Percentiles rank a stretch among this genome's conserved stretches.
Evolutionary conservation across 2,329 filamentous ascomycete species (phyloP).

Genomic region (Rhynchosporium agropyri): DNA sequence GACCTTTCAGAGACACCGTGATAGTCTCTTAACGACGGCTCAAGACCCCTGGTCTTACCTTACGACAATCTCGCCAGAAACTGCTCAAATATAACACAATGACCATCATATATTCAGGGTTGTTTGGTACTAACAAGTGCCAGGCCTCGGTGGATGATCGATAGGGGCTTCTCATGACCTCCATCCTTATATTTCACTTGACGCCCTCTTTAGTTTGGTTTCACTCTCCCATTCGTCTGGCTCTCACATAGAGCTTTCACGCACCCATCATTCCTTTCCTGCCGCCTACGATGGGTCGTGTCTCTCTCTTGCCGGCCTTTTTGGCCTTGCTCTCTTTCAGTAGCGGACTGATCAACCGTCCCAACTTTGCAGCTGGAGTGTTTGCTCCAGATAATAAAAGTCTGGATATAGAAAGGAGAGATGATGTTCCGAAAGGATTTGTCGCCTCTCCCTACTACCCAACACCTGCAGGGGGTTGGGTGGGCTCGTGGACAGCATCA

Average conservation of each 20-base stretch:
- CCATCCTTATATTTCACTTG: not conserved
- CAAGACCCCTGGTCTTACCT: conserved; percentile 5
- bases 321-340: conserved; percentile 6
- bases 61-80: not conserved
- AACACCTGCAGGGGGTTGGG: conserved; percentile 57
- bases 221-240: not conserved
- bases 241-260: not conserved
- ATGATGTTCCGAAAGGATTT: conserved; percentile 37
- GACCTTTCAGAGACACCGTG: conserved; percentile 4
- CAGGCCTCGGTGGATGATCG: not conserved
- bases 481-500: conserved; percentile 61
- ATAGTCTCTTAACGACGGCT: not conserved
- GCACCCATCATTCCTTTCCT: not conserved
- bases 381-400: conserved; percentile 1
- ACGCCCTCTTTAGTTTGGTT: not conserved
- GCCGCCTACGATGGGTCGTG: conserved; percentile 4
- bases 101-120: conserved; percentile 1
- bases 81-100: not conserved
- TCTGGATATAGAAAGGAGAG: conserved; percentile 24
- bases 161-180: not conserved
- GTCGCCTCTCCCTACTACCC: conserved; percentile 40
- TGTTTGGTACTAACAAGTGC: not conserved
- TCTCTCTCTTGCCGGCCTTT: conserved; percentile 7
- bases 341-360: conserved; percentile 17
- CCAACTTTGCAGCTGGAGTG: conserved; percentile 27